Evolutionary conservation across 208 protist genomes (phyloP).

Genomic region (Trypanosoma rangeli): DNA sequence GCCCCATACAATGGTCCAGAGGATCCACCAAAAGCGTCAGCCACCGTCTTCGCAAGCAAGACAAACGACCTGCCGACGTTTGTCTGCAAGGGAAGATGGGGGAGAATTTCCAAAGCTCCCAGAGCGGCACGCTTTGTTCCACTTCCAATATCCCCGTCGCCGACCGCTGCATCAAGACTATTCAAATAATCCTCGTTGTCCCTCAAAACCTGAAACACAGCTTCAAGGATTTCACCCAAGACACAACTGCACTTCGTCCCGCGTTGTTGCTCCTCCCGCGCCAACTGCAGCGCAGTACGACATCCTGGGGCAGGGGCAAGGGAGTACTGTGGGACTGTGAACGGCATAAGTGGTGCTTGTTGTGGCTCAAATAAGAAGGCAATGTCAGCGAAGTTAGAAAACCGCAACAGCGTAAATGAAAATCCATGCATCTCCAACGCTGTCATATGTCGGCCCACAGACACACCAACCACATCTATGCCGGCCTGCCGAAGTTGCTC

Average conservation of each 20-base stretch:
- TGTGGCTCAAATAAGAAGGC: constrained; percentile 45
- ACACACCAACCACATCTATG: constrained; percentile 49
- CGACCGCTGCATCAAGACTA: constrained; percentile 55
- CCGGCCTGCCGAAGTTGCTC: constrained; percentile 23
- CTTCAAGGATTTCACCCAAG: constrained; percentile 21
- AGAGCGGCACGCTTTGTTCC: constrained; percentile 43
- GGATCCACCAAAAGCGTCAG: constrained; percentile 55
- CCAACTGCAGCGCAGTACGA: constrained; percentile 41
- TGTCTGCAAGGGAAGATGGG: constrained; percentile 43
- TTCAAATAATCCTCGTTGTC: constrained; percentile 46
- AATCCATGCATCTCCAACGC: constrained; percentile 89
- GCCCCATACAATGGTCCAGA: constrained; percentile 70
- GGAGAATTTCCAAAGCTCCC: constrained; percentile 36
- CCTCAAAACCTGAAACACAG: constrained; percentile 36
- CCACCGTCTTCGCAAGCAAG: constrained; percentile 50
- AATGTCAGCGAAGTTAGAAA: constrained; percentile 39
- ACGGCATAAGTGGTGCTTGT: constrained; percentile 50
- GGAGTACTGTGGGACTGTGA: constrained; percentile 37
- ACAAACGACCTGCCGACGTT: constrained; percentile 36
- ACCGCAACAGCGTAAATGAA: constrained; percentile 63
- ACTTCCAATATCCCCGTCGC: constrained; percentile 68
- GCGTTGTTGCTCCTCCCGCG: constrained; percentile 27
- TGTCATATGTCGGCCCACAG: constrained; percentile 81
- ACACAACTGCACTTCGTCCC: constrained; percentile 1
- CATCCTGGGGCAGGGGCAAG: constrained; percentile 28